phyloP scores from a whole-genome alignment of 2,329 filamentous ascomycete species.

The Alternaria triticimaculans region DNA sequence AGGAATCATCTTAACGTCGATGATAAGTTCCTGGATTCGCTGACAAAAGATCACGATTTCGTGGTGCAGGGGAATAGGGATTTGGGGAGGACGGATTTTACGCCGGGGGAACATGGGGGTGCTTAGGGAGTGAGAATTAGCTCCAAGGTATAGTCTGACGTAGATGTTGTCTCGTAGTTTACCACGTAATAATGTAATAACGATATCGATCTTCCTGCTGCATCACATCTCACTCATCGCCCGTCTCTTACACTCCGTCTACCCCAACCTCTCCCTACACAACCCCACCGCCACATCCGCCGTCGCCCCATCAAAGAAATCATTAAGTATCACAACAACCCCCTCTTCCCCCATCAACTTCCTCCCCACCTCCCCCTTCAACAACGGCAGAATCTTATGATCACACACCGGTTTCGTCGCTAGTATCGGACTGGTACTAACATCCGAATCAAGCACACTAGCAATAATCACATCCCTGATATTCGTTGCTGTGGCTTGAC shows the following conservation, averaged over 20 bases:
- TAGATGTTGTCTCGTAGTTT: no score
- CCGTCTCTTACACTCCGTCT: neutral
- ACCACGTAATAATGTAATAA: no score
- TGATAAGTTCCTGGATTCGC: conserved; percentile 32
- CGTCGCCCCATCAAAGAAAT: conserved; percentile 60
- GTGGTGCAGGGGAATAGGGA: conserved; percentile 49
- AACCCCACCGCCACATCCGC: conserved; percentile 55
- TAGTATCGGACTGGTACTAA: conserved; percentile 54
- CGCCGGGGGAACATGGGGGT: neutral
- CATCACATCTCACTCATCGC: neutral
- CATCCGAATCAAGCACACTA: conserved; percentile 55
- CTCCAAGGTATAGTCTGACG: no score
- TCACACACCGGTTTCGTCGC: conserved; percentile 60
- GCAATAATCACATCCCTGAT: conserved; percentile 57
- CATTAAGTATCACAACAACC: conserved; percentile 58
- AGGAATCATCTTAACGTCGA: conserved; percentile 39
- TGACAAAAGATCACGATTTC: conserved; percentile 50
- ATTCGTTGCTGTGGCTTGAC: conserved; percentile 60
- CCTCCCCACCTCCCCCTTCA: conserved; percentile 51
- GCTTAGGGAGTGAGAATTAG: neutral
- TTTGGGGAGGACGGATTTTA: conserved; percentile 47
- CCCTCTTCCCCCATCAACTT: conserved; percentile 50
- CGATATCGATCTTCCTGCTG: no score
- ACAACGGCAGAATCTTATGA: conserved; percentile 57
- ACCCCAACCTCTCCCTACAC: conserved; percentile 47